Conservation (phyloP, 305 asterid genomes). For the Ruellia speciosa region DNA sequence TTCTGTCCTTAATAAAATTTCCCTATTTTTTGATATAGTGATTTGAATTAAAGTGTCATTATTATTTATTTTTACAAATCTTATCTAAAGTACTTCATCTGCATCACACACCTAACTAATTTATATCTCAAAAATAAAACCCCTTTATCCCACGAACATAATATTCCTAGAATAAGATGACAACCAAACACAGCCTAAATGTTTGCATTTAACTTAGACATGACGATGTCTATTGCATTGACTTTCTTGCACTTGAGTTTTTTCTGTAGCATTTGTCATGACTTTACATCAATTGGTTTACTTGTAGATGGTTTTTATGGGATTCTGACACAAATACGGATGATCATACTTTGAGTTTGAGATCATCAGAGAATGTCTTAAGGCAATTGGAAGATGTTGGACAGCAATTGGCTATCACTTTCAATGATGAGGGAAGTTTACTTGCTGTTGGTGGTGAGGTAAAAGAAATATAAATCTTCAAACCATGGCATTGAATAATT, state of each 20-base stretch:
- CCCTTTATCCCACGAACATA: too few relatives aligned
- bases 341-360: constrained; percentile 41
- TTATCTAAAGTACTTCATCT: too few relatives aligned
- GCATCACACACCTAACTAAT: too few relatives aligned
- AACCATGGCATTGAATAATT: too few relatives aligned
- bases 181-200: too few relatives aligned
- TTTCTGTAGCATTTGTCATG: not conserved
- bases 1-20: too few relatives aligned
- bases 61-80: too few relatives aligned
- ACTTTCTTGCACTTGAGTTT: constrained; percentile 2
- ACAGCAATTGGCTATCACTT: constrained; percentile 67
- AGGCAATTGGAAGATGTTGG: constrained; percentile 69
- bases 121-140: too few relatives aligned
- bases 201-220: not conserved
- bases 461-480: constrained; percentile 31
- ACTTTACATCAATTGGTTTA: constrained; percentile 8
- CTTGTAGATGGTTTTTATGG: constrained; percentile 78
- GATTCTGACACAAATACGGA: constrained; percentile 27
- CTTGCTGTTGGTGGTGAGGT: constrained; percentile 96
- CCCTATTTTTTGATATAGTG: too few relatives aligned
- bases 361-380: constrained; percentile 55
- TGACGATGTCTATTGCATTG: constrained; percentile 5
- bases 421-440: constrained; percentile 60
- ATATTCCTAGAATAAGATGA: too few relatives aligned
- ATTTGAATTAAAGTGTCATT: too few relatives aligned